Percentiles rank a stretch among this genome's conserved stretches.
These are phyloP conservation scores for Pezicula rhizophila DNA, from an alignment of 2,329 filamentous ascomycete species.

Conservation along the genomic window DNA sequence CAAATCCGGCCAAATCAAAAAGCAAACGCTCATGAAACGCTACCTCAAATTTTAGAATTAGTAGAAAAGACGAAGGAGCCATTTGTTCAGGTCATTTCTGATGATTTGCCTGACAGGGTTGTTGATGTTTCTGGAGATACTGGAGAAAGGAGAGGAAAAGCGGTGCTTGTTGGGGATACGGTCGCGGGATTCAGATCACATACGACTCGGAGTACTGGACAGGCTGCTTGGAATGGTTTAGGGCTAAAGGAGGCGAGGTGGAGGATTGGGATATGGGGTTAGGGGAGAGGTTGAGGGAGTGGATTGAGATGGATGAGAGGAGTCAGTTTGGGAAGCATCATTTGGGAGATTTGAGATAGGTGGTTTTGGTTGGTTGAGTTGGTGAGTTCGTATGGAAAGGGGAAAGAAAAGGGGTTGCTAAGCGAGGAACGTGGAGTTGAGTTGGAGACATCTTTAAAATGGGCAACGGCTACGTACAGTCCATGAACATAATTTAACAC, in stretches of 20 bases:
- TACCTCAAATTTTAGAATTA: slow-evolving; percentile 24
- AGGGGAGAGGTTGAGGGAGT: neutral
- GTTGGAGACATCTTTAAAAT: too few species aligned
- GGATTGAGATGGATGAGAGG: neutral
- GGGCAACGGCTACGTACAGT: too few species aligned
- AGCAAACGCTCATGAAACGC: slow-evolving; percentile 1
- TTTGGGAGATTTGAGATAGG: neutral
- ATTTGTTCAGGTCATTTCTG: slow-evolving; percentile 37
- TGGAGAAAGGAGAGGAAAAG: slow-evolving; percentile 25
- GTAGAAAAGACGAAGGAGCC: slow-evolving; percentile 32
- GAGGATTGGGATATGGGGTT: too few species aligned
- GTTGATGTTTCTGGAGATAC: slow-evolving; percentile 7
- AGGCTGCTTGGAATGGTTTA: slow-evolving; percentile 28
- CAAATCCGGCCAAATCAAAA: slow-evolving; percentile 12
- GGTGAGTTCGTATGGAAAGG: too few species aligned
- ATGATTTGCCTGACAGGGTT: slow-evolving; percentile 30
- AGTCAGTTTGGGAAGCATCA: neutral
- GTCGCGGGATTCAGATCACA: slow-evolving; percentile 39
- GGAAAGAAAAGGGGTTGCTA: too few species aligned
- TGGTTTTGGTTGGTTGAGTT: neutral
- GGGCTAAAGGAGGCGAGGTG: slow-evolving; percentile 6
- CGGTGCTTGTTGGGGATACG: slow-evolving; percentile 36
- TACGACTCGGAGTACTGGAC: slow-evolving; percentile 36
- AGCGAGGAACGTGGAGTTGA: too few species aligned
- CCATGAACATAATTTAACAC: too few species aligned